Evolutionary conservation across 495 filamentous ascomycete genomes (phyloP), one percentile per base, ranked within the genome.

Genomic region (Daldinia concentrica): DNA sequence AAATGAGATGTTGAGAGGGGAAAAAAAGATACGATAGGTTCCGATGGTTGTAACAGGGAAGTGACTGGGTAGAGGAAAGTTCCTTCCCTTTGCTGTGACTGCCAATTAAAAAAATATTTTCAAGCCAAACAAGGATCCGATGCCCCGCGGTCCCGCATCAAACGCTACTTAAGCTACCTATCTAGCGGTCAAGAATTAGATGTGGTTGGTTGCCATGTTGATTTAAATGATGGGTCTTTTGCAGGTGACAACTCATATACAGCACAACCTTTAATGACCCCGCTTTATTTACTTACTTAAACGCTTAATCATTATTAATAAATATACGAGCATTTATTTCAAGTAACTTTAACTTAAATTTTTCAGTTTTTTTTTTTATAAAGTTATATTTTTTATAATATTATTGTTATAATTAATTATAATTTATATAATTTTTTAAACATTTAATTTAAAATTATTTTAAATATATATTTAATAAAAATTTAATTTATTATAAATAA

Each of bases 11-110:
- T 41, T 54, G 56, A 62, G 58, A 57, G 52, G 48, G 29, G 32
- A 34, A 67, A 67, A 63, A 73, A 73, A 69, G 52, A 30, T 73
- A 69, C 70, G 70, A 73, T 73, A 73, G 70, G 70, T 69, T 66
- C 30, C 26, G 36, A 11, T 37, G 60, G 36, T 54, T 14, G 64
- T 29, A 43, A 30, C 27, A 26, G 43, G 9, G 43, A 45, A 63
- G 27, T 68, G 51, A 58, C 39, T 57, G 39, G 52, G 24, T 34
- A 52, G 14, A 57, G 27, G 34, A 43, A 57, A 19, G n/a, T 48
- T 29, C 51, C 12, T 27, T 15, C 51, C 17, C 11, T 56, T 55
- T n/a, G 30, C 15, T 32, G 17, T 50, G 43, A 48, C 43, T 24
- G 55, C 68, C 57, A 66, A 71, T 71, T 48, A 48, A 32, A 51